Evolutionary conservation across 2,329 filamentous ascomycete genomes (phyloP).

Genomic region (Trichoderma citrinoviride): DNA sequence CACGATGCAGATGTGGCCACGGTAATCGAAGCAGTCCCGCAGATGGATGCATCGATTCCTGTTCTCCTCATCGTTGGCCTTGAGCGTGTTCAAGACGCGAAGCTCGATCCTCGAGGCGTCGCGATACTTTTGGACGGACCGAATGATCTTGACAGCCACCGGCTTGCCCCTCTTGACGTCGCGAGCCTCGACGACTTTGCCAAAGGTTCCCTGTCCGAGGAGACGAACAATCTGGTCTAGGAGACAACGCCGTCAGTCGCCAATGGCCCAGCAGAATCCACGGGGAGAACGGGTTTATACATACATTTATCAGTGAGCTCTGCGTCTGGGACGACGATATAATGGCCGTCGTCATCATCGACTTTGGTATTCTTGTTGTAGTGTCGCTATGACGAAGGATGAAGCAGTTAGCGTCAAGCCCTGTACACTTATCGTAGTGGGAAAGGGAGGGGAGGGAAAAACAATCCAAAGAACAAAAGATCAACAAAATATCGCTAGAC

Average conservation of each 20-base stretch:
- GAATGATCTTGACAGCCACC: constrained; percentile 96
- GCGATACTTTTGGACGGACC: constrained; percentile 96
- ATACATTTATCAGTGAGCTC: constrained; percentile 86
- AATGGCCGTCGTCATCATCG: constrained; percentile 96
- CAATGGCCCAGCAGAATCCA: neutral
- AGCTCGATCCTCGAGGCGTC: constrained; percentile 95
- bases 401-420: neutral
- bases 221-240: constrained; percentile 87
- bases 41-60: constrained; percentile 96
- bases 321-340: constrained; percentile 85
- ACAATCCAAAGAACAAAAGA: neutral
- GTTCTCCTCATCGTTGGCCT: constrained; percentile 87
- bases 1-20: constrained; percentile 89
- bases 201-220: constrained; percentile 94
- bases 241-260: neutral
- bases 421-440: neutral
- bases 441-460: neutral
- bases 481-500: constrained; percentile 33
- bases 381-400: constrained; percentile 28
- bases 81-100: constrained; percentile 84
- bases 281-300: constrained; percentile 36
- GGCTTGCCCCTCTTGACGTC: constrained; percentile 73
- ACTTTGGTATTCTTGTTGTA: constrained; percentile 66
- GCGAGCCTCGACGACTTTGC: constrained; percentile 92
- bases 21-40: constrained; percentile 94